Evolutionary conservation across 1,139 yeast genomes (phyloP).

Genomic region (Entelexis sorbosivorans): DNA sequence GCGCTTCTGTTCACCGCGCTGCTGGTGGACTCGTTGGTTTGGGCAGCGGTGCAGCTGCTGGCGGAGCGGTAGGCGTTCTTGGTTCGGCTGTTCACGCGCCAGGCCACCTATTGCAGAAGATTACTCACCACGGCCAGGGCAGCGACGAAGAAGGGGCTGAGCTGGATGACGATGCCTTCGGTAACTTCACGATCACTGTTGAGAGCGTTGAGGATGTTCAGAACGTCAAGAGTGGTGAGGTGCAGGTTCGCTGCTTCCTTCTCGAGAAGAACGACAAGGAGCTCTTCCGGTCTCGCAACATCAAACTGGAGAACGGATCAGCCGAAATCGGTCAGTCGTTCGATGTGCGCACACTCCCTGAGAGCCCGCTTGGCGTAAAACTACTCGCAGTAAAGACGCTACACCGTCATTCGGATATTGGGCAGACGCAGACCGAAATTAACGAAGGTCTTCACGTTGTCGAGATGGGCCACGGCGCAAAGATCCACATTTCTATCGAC

Average conservation of each 20-base stretch:
- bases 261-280: constrained; percentile 37
- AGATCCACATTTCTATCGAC: constrained; percentile 9
- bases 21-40: constrained; percentile 23
- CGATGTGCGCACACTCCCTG: constrained; percentile 55
- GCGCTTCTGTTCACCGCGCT: constrained; percentile 23
- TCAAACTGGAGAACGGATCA: constrained; percentile 42
- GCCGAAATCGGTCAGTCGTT: constrained; percentile 51
- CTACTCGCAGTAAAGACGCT: constrained; percentile 61
- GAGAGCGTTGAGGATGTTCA: constrained; percentile 23
- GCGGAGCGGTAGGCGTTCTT: constrained; percentile 24
- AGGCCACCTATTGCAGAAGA: constrained; percentile 25
- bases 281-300: constrained; percentile 52
- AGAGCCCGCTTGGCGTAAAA: constrained; percentile 47
- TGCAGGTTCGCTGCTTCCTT: constrained; percentile 29
- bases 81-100: constrained; percentile 24
- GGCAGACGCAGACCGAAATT: constrained; percentile 36
- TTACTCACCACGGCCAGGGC: constrained; percentile 13
- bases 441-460: constrained; percentile 26
- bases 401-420: constrained; percentile 60
- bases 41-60: constrained; percentile 28
- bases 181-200: constrained; percentile 26
- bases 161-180: constrained; percentile 14
- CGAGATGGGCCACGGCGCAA: constrained; percentile 18
- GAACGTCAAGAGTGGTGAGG: constrained; percentile 21
- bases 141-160: constrained; percentile 22